Percentiles rank a stretch among this genome's conserved stretches.
Evolutionary conservation across 2,329 filamentous ascomycete genomes (phyloP).

Genomic region (Epichloe glyceriae): DNA sequence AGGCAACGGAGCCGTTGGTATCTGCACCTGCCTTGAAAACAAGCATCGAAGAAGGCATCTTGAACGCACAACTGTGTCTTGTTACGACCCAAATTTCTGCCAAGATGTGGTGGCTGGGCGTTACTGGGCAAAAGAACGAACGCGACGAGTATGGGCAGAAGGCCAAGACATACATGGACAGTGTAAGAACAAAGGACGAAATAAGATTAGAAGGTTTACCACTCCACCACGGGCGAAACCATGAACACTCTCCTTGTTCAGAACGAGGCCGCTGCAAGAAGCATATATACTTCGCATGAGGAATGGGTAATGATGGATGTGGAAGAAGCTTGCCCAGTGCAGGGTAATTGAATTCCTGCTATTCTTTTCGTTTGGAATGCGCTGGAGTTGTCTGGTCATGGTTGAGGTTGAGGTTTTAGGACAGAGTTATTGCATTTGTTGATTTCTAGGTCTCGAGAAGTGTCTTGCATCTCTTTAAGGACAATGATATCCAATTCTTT

Average conservation of each 20-base stretch:
- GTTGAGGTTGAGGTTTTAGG: background rate
- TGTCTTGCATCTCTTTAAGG: background rate
- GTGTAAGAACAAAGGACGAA: background rate
- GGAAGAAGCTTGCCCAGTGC: background rate
- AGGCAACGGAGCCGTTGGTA: slow-evolving; percentile 13
- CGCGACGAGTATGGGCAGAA: slow-evolving; percentile 33
- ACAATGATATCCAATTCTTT: background rate
- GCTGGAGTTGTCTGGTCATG: slow-evolving; percentile 5
- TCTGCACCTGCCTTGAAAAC: background rate
- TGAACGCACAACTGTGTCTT: slow-evolving; percentile 24
- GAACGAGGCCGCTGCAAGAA: background rate
- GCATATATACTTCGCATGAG: background rate
- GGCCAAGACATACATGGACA: slow-evolving; percentile 28
- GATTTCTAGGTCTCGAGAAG: background rate
- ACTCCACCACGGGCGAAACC: background rate
- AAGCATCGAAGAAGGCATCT: background rate
- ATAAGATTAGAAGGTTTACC: background rate
- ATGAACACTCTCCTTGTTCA: background rate
- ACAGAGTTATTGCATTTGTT: background rate
- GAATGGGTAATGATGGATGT: background rate
- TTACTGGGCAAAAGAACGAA: slow-evolving; percentile 36
- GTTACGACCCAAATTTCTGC: slow-evolving; percentile 42
- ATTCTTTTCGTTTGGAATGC: background rate
- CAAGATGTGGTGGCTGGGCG: slow-evolving; percentile 42
- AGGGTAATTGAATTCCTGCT: background rate